Evolutionary conservation across 2,329 filamentous ascomycete genomes (phyloP).

Genomic region (Fusarium falciforme): DNA sequence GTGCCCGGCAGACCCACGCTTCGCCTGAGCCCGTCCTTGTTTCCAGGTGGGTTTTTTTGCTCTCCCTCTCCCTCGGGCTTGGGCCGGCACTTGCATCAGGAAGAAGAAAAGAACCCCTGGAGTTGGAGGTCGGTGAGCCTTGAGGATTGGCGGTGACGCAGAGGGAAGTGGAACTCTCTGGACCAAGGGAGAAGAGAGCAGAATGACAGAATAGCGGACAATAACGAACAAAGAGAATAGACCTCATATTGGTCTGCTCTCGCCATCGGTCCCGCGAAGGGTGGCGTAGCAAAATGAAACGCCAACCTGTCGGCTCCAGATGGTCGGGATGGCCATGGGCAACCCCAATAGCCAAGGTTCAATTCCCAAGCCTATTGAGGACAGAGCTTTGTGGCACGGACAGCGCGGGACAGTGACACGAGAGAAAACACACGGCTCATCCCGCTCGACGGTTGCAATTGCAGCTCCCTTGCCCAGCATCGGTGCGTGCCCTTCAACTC

Average conservation of each 20-base stretch:
- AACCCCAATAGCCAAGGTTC: not conserved
- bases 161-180: not conserved
- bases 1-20: slow-evolving; percentile 3
- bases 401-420: not conserved
- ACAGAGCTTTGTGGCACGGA: slow-evolving; percentile 4
- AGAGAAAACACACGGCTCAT: slow-evolving; percentile 14
- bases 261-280: slow-evolving; percentile 1
- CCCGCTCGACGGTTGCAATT: slow-evolving; percentile 20
- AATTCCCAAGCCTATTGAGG: slow-evolving; percentile 6
- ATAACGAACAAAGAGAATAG: slow-evolving; percentile 2
- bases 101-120: not conserved
- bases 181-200: not conserved
- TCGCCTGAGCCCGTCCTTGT: slow-evolving; percentile 8
- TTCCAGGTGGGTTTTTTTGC: not conserved
- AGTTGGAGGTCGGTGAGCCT: not conserved
- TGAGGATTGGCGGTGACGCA: slow-evolving; percentile 12
- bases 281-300: slow-evolving; percentile 24
- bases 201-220: not conserved
- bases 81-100: not conserved
- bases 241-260: slow-evolving; percentile 1
- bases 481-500: not conserved
- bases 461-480: not conserved
- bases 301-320: slow-evolving; percentile 32
- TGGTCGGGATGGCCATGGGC: slow-evolving; percentile 9
- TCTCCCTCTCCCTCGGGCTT: not conserved